Base-by-base conservation (phyloP, 345 rosid genomes). In the Pelargonium nanum region DNA sequence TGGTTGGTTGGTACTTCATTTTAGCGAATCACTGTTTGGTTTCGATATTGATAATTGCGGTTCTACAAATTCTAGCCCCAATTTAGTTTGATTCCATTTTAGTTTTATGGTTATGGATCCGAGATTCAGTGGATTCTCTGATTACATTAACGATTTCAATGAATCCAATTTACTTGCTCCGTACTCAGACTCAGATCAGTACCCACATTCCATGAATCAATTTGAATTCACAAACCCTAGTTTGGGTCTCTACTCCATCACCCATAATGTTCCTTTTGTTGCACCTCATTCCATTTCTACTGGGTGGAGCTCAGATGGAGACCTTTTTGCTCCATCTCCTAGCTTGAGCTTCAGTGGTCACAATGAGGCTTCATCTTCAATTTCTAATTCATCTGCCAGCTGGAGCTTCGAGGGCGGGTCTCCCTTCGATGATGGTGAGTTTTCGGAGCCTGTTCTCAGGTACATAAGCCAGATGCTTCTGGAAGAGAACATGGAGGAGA, bases 401-500 rank as follows among this genome's bases (percentile, higher is more conserved):
- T 26, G 7, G 53, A 19, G 26, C 24, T 2, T 24, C 7, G 56
- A 19, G 56, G 44, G 56, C 13, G 63, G 52, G 16, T 58, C 77
- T 26, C 68, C 91, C 75, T 28, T 78, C 5, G 87, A 73, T 48
- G 88, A 79, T 63, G 73, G 65, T 44, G 75, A 75, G 12, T 81
- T 77, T 9, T 71, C 78, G 0, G 85, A 84, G 24, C 67, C 83
- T 0, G 77, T 82, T 25, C 83, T 84, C 67, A 81, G 65, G 70
- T 85, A 82, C 70, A 77, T 88, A 19, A 80, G 61, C 56, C 80
- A 82, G 78, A 64, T 85, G 58, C 93, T 85, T 20, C 73, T 88
- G 96, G 93, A 85, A 65, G 96, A 85, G 78, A 78, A 77, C 66
- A 58, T 80, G 73, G 84, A 74, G 23, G 81, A 74, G 59, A 75